Evolutionary conservation across 345 rosid species (phyloP).

Genomic region (Camelina hispida): DNA sequence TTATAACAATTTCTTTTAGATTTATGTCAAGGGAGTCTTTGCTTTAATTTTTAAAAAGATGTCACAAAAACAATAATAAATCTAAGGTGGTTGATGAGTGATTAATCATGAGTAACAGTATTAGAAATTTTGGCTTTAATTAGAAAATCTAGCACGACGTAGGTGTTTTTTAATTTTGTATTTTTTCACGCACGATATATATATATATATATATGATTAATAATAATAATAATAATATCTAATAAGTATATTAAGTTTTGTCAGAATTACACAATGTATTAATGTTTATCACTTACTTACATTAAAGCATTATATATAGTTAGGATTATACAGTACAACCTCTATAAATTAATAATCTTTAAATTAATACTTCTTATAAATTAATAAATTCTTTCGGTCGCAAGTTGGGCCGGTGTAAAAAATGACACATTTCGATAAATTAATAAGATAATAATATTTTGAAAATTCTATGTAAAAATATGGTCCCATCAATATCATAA

Average conservation of each 20-base stretch:
- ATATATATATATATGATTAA: background rate
- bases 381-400: too few relatives aligned
- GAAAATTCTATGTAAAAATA: too few relatives aligned
- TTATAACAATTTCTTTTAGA: conserved; percentile 29
- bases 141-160: conserved; percentile 3
- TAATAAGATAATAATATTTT: too few relatives aligned
- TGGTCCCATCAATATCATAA: too few relatives aligned
- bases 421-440: too few relatives aligned
- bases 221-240: background rate
- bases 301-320: background rate
- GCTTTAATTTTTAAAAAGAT: conserved; percentile 23
- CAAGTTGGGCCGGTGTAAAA: too few relatives aligned
- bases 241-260: background rate
- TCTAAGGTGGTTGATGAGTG: conserved; percentile 44
- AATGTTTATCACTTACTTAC: background rate
- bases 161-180: background rate
- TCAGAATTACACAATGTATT: background rate
- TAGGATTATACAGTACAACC: background rate
- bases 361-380: too few relatives aligned
- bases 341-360: too few relatives aligned
- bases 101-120: conserved; percentile 44
- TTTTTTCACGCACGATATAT: background rate
- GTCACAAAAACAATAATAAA: conserved; percentile 21
- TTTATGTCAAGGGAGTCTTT: conserved; percentile 18
- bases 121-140: conserved; percentile 28